Evolutionary conservation across 345 rosid genomes (phyloP).

Genomic region (Sisymbrium altissimum): DNA sequence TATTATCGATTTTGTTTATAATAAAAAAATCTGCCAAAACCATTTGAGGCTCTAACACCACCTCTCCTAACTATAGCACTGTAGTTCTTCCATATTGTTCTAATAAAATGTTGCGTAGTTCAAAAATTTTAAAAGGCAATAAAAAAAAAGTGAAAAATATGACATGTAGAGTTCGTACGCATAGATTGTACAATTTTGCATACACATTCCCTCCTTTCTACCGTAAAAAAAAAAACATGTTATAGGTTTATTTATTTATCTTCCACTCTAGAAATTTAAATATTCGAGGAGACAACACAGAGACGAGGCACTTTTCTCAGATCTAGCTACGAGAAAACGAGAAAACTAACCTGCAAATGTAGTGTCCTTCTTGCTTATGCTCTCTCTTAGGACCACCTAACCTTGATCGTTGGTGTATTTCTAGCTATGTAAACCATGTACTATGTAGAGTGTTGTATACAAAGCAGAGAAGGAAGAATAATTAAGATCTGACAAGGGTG

Average conservation of each 20-base stretch:
- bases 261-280: background rate
- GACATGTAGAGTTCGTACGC: background rate
- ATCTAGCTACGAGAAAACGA: background rate
- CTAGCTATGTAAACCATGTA: background rate
- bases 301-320: constrained; percentile 12
- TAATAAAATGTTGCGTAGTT: background rate
- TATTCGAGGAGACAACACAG: background rate
- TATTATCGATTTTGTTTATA: no score
- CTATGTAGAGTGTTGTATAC: background rate
- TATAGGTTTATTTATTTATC: no score
- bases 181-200: background rate
- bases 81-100: background rate
- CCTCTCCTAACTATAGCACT: background rate
- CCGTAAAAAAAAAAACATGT: background rate
- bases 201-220: background rate
- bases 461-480: background rate
- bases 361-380: background rate
- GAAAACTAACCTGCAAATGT: constrained; percentile 15
- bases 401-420: constrained; percentile 11
- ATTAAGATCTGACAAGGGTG: background rate
- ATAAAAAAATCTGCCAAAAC: background rate
- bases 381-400: constrained; percentile 4
- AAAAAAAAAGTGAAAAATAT: background rate
- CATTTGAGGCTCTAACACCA: no score
- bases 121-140: background rate